phyloP scores from a whole-genome alignment of 202 grass and related monocot genomes.

The Zoysia matrella region DNA sequence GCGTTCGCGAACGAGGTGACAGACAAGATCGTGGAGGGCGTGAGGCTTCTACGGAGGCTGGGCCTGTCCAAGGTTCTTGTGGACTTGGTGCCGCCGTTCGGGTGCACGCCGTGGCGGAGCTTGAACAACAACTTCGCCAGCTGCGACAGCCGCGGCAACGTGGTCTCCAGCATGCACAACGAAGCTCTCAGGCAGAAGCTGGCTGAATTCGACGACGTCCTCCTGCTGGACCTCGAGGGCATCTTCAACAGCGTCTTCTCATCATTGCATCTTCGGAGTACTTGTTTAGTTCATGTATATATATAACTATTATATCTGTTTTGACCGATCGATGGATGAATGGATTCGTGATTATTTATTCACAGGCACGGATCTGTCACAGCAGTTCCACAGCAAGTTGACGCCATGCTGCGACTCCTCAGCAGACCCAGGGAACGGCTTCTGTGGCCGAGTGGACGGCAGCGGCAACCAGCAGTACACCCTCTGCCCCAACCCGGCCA shows the following conservation, averaged over 20 bases:
- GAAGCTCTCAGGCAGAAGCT: conserved; percentile 10
- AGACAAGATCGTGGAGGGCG: background rate
- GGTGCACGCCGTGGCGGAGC: conserved; percentile 54
- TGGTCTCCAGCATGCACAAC: background rate
- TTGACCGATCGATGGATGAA: no score
- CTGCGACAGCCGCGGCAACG: conserved; percentile 27
- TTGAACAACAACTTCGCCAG: conserved; percentile 29
- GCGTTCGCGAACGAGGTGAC: background rate
- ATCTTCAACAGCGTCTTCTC: conserved; percentile 26
- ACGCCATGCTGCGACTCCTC: background rate
- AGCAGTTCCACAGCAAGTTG: background rate
- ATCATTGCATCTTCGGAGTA: background rate
- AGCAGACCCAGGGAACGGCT: background rate
- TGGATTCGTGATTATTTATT: background rate
- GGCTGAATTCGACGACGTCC: background rate
- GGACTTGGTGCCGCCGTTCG: conserved; percentile 56
- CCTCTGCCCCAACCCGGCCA: background rate
- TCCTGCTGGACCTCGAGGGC: conserved; percentile 46
- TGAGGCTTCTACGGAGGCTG: conserved; percentile 26
- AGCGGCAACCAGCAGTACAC: background rate
- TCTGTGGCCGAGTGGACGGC: background rate
- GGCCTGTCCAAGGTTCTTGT: conserved; percentile 61
- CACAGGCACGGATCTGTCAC: background rate
- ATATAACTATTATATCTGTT: no score
- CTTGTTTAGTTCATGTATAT: no score